phyloP scores from a whole-genome alignment of 371 early-diverging fungal species.

The Rhizopus delemar region DNA sequence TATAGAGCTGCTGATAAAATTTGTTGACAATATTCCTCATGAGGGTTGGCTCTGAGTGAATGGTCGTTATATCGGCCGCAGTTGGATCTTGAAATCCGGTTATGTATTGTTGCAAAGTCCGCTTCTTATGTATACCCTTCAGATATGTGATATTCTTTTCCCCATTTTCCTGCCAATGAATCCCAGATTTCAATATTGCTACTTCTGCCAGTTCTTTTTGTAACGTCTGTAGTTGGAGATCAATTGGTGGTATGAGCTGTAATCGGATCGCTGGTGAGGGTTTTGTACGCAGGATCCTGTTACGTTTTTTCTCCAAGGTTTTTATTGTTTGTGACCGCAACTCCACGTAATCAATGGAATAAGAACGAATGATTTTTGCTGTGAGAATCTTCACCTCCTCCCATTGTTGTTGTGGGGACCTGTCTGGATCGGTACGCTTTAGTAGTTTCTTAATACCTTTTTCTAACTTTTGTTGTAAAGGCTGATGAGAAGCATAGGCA shows the following conservation, averaged over 20 bases:
- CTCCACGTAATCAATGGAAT: background rate
- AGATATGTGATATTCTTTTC: background rate
- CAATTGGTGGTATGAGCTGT: background rate
- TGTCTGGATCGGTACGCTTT: background rate
- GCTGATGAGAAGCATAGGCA: background rate
- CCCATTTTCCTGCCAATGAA: slow-evolving; percentile 5
- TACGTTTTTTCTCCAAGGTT: background rate
- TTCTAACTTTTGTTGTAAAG: background rate
- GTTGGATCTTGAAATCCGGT: background rate
- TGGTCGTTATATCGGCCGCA: background rate
- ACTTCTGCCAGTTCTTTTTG: background rate
- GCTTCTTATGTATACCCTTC: background rate
- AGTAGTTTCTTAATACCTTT: background rate
- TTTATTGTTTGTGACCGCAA: background rate
- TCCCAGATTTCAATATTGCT: background rate
- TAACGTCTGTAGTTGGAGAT: background rate
- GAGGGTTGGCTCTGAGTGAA: background rate
- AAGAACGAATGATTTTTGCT: background rate
- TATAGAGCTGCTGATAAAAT: slow-evolving; percentile 6
- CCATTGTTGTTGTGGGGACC: slow-evolving; percentile 1
- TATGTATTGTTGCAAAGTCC: slow-evolving; percentile 6
- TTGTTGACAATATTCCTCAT: background rate
- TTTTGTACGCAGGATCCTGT: background rate
- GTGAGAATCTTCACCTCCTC: slow-evolving; percentile 10
- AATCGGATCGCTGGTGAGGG: background rate